Evolutionary conservation across 1,284 basidiomycete genomes (phyloP), one percentile per base, ranked within the genome.

Genomic region (Naganishia sp.): DNA sequence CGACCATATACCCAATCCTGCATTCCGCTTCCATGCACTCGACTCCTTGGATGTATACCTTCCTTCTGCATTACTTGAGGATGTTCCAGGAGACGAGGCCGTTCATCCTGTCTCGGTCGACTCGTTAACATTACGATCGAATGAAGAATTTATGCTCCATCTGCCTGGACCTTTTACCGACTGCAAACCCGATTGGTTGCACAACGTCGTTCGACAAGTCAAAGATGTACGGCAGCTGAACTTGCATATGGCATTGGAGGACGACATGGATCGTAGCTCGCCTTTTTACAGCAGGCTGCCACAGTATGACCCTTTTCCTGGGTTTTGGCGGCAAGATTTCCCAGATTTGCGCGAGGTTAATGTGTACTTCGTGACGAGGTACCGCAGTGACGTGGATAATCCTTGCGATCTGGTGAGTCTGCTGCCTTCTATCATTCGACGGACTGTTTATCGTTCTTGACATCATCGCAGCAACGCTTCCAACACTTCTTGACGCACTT

Each of bases 111-210:
- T 61, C 11, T 61, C 59, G 3, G 59, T 61, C 11, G 23, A 50
- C 23, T 61, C 59, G 11, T 36, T 61, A 21, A 61, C 59, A 6
- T 28, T 61, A 3, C 59, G 59, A 11, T 61, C 59, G 36, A 25
- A 61, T n/a, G 59, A 61, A 10, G 59, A 61, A 36, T 61, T 52
- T 31, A 61, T 61, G 59, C 59, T 61, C 2, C 59, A 61, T 39
- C 59, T 61, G 4, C 59, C 59, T 23, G 59, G 59, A 23, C 59
- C 59, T 18, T 61, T 61, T 16, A 52, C 48, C 21, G 11, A 39
- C 15, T 61, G 48, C 3, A 25, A 52, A 28, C 48, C 48, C 28
- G 59, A 61, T 18, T 61, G 59, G 59, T 21, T 61, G 25, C 59
- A 61, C 39, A 52, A 61, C 28, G 48, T 61, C 48, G 59, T 61